Evolutionary conservation across 176 grass and related monocot genomes (phyloP), one percentile per base, ranked within the genome.

Genomic region (Cenchrus purpureus): DNA sequence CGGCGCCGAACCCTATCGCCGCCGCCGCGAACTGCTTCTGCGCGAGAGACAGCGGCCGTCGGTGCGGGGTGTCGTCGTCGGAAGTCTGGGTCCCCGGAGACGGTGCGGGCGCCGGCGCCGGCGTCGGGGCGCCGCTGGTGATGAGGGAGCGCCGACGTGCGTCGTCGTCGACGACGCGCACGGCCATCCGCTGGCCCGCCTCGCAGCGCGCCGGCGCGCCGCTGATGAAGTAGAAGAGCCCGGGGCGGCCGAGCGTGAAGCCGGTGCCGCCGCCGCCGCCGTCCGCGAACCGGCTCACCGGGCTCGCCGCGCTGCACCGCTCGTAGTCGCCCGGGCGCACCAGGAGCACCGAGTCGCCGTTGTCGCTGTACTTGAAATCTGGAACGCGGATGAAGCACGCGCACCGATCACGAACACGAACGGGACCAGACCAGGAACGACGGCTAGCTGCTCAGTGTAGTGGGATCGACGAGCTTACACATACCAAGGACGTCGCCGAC

Each of bases 181-280:
- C 75, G 62, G 71, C 88, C 87, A 89, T 74, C 79, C 87, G 83
- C 76, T 92, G 68, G 0, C 91, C 91, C 2, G 80, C 79, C 73
- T 43, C 34, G 65, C 91, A 89, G 91, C 79, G 84, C 11, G 67
- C 84, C 11, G 80, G 91, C 68, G 62, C 34, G 28, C 84, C 87
- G 6, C 76, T 87, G 68, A 92, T 87, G 84, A 89, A 92, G 91
- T 79, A 87, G 79, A 71, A 84, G 75, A 87, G 16, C 3, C 80
- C 87, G 15, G n/a, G 54, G 48, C 63, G 42, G 60, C 43, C 75
- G n/a, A 89, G 79, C 50, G 37, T 11, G 79, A 87, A 80, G 8
- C 10, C 49, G 9, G 76, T 72, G 6, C 49, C 54, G 74, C 31
- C 31, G 71, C 28, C 71, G 74, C 13, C 22, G 70, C 79, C 83